phyloP scores from a whole-genome alignment of 1,284 basidiomycete genomes.

The Lignosus rhinocerotis region DNA sequence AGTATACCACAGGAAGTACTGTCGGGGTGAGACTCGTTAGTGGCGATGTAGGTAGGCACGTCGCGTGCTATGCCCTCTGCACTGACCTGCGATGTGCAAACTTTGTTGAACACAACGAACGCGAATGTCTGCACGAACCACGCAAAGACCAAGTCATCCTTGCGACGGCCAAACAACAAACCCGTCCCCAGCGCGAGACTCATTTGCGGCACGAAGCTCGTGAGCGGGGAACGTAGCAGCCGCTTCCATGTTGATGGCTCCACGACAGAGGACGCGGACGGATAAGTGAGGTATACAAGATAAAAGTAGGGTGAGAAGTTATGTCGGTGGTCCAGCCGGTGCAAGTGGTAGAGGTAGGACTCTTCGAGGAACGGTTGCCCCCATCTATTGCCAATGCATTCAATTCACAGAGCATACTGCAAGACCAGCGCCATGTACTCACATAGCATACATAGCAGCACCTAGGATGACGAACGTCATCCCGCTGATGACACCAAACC shows the following conservation, averaged over 20 bases:
- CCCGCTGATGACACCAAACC: conserved; percentile 71
- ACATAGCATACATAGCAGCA: conserved; percentile 75
- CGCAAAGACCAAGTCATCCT: conserved; percentile 67
- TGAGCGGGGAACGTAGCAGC: conserved; percentile 61
- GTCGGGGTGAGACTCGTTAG: conserved; percentile 2
- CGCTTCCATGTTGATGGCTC: conserved; percentile 39
- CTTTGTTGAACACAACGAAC: conserved; percentile 97
- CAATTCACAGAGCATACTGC: conserved; percentile 3
- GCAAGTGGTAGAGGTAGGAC: conserved; percentile 92
- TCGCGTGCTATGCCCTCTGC: neutral
- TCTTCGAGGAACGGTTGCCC: conserved; percentile 90
- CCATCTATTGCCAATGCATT: conserved; percentile 61
- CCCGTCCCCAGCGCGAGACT: conserved; percentile 66
- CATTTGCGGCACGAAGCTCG: conserved; percentile 79
- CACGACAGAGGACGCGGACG: conserved; percentile 35
- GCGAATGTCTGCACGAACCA: conserved; percentile 91
- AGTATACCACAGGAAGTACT: conserved; percentile 99
- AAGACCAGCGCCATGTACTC: conserved; percentile 33
- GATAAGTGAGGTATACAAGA: conserved; percentile 83
- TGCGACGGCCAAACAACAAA: conserved; percentile 56
- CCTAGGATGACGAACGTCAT: conserved; percentile 72
- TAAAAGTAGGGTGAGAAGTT: conserved; percentile 99
- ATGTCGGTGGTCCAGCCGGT: conserved; percentile 92
- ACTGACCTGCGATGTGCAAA: conserved; percentile 93
- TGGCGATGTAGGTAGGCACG: too few relatives aligned